These are phyloP conservation scores for Yamadazyma pseudoaaseri DNA, from an alignment of 1,139 yeast genomes.

Conservation along the genomic window DNA sequence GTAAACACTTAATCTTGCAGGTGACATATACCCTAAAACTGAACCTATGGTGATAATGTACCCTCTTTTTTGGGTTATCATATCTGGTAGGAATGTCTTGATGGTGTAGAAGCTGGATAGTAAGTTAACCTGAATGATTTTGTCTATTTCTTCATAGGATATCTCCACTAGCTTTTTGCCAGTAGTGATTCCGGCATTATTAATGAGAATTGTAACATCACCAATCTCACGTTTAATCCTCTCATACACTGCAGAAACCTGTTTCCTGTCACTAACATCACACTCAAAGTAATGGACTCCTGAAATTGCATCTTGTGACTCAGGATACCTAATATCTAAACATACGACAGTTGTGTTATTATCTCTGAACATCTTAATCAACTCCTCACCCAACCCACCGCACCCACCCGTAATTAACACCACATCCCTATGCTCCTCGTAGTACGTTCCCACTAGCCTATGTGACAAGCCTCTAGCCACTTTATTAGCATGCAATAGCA, in stretches of 20 bases:
- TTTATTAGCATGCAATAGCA: slow-evolving; percentile 23
- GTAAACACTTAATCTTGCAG: slow-evolving; percentile 77
- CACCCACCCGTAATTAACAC: slow-evolving; percentile 84
- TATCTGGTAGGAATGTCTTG: slow-evolving; percentile 68
- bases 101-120: slow-evolving; percentile 68
- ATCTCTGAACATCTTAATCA: slow-evolving; percentile 31
- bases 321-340: slow-evolving; percentile 56
- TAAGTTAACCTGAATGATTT: slow-evolving; percentile 63
- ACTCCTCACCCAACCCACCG: slow-evolving; percentile 69
- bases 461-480: slow-evolving; percentile 31
- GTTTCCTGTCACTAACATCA: slow-evolving; percentile 58
- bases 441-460: slow-evolving; percentile 46
- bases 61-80: slow-evolving; percentile 65
- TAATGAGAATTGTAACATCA: slow-evolving; percentile 61
- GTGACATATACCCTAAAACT: slow-evolving; percentile 79
- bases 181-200: slow-evolving; percentile 77
- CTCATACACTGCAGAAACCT: slow-evolving; percentile 36
- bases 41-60: slow-evolving; percentile 80
- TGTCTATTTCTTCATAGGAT: slow-evolving; percentile 56
- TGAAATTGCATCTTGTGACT: slow-evolving; percentile 20
- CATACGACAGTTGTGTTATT: slow-evolving; percentile 48
- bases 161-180: slow-evolving; percentile 59
- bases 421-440: slow-evolving; percentile 52
- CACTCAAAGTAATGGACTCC: slow-evolving; percentile 59
- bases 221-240: slow-evolving; percentile 54